phyloP scores from a whole-genome alignment of 176 grass and related monocot genomes.

The Avena eriantha region DNA sequence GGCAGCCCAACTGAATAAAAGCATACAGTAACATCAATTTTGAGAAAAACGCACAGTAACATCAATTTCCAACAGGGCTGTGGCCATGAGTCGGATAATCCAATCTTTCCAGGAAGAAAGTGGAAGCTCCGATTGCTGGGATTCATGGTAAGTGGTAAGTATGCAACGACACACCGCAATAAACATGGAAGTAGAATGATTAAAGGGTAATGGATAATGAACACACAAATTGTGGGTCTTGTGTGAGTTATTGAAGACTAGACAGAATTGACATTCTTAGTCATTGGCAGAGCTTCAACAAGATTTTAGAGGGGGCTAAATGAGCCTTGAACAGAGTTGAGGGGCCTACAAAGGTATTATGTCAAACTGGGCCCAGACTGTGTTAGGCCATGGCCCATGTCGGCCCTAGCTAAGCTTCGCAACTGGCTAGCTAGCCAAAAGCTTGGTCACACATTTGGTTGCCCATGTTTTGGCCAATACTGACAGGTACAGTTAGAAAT shows the following conservation, averaged over 20 bases:
- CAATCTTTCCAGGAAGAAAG: slow-evolving; percentile 8
- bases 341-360: too few species aligned
- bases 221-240: neutral
- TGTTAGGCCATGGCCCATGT: too few species aligned
- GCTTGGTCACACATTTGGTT: neutral
- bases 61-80: neutral
- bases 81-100: neutral
- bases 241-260: neutral
- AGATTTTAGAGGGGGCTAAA: too few species aligned
- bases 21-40: too few species aligned
- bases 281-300: too few species aligned
- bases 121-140: neutral
- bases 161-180: neutral
- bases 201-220: neutral
- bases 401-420: too few species aligned
- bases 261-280: too few species aligned
- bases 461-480: neutral
- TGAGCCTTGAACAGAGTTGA: too few species aligned
- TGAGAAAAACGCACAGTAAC: neutral
- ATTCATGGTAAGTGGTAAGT: neutral
- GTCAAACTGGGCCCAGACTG: too few species aligned
- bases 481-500: neutral
- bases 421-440: neutral
- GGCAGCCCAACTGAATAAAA: too few species aligned
- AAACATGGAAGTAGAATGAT: neutral